phyloP scores from a whole-genome alignment of 129 eudicot species.

The Calendula officinalis region DNA sequence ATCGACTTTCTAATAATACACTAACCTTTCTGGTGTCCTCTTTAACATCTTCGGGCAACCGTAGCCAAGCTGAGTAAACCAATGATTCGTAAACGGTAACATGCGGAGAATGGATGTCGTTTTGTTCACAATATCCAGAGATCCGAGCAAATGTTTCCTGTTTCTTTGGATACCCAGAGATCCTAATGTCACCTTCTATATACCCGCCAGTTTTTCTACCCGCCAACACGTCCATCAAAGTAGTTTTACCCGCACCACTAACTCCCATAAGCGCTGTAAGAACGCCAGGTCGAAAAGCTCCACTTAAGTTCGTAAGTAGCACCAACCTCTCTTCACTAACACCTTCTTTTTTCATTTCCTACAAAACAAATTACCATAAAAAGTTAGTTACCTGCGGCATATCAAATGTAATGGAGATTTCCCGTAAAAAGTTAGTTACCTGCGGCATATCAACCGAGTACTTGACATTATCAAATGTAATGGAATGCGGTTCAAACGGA shows the following conservation, averaged over 20 bases:
- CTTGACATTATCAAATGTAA: constrained; percentile 62
- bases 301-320: constrained; percentile 68
- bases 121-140: constrained; percentile 92
- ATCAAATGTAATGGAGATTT: constrained; percentile 70
- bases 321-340: constrained; percentile 51
- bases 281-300: constrained; percentile 87
- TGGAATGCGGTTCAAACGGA: constrained; percentile 81
- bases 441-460: constrained; percentile 91
- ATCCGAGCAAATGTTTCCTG: constrained; percentile 92
- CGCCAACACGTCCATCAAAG: constrained; percentile 89
- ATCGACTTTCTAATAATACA: neutral
- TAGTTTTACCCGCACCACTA: constrained; percentile 97
- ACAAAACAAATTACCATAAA: neutral
- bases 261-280: constrained; percentile 94
- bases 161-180: constrained; percentile 86
- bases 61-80: constrained; percentile 83
- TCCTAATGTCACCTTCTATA: constrained; percentile 56
- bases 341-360: constrained; percentile 91
- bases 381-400: too few relatives aligned
- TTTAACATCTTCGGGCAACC: constrained; percentile 56
- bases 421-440: constrained; percentile 39
- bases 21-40: constrained; percentile 51
- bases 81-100: constrained; percentile 79
- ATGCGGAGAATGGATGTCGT: constrained; percentile 85
- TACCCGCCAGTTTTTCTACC: constrained; percentile 92